Evolutionary conservation across 495 filamentous ascomycete genomes (phyloP), one percentile per base, ranked within the genome.

Genomic region (Tuber magnatum): DNA sequence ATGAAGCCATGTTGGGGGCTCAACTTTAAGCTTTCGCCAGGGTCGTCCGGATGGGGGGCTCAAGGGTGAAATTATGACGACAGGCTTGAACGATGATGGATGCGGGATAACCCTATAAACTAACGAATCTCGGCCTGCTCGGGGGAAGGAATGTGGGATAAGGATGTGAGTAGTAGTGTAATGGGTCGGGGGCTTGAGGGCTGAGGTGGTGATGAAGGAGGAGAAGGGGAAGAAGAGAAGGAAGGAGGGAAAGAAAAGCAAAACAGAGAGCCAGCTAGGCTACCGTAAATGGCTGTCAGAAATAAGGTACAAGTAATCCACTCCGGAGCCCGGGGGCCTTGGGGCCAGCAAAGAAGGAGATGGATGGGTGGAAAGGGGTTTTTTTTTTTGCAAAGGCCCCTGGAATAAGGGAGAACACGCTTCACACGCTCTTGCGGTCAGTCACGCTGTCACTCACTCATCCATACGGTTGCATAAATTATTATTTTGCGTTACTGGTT

Each of bases 1-100:
- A 40, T 32, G 32, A 22, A 81, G 75, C 71, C 70, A 75, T 38
- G 35, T 87, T 83, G 42, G 28, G 12, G 51, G 51, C 51, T 61
- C 51, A 61, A 32, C n/a, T 61, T 61, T 61, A 61, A 32, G 51
- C 51, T 61, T 28, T 28, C 51, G 12, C 51, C n/a, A 61, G 28
- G 51, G 51, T 28, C 12, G n/a, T 32, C n/a, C 12, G 12, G n/a
- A 28, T 8, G 51, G 28, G 51, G 28, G 51, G 51, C 51, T 61
- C n/a, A 61, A 61, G 51, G 16, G 51, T 16, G 10, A 61, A 61
- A 61, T 61, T 32, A 61, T 61, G 51, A 61, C 51, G 51, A 61
- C 51, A 61, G 51, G 10, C n/a, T 32, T 7, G 51, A 61, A n/a
- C 51, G 51, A 61, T 61, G 51, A 61, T 61, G 51, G 16, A 61